Base-by-base conservation (phyloP, 2,329 filamentous ascomycete genomes). In the Alternaria panax region DNA sequence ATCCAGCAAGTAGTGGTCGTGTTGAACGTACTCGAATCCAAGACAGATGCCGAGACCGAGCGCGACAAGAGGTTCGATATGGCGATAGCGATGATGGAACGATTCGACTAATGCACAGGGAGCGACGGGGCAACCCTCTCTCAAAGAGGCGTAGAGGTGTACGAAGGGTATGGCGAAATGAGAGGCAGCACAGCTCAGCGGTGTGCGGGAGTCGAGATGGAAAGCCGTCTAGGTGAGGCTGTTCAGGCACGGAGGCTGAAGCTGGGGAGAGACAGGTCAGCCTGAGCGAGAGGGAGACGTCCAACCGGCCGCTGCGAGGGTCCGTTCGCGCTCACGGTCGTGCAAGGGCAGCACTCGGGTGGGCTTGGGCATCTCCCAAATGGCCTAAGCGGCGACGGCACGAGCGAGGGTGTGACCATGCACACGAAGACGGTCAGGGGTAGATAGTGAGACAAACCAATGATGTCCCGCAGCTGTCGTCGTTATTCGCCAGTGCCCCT, bases 141-240 rank as follows among this genome's bases (percentile, higher is more conserved):
- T 78, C 75, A 76, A 78, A 78, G 75, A 77, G 74, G 68, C 54
- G 57, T 40, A 50, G 24, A 42, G 46, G 51, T 51, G 55, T 60
- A 38, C 46, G 57, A 66, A 62, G 46, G 48, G 62, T 54, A 57
- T 51, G 64, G 53, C 57, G 51, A 68, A 76, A 75, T 52, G 75
- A 75, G 67, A 69, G 75, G 64, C 71, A 73, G 70, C 73, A 75
- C 74, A 70, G 73, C 74, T 56, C 71, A 70, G 73, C 74, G 65
- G 75, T 72, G 72, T 73, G 71, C 70, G 42, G 51, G 57, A 50
- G 57, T 43, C 38, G 54, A 62, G 52, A 61, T 51, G 40, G 43
- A 51, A 45, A 57, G 28, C 63, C 54, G 58, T 58, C 48, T 47
- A 52, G 68, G 60, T 72, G 71, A 75, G 69, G 69, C 72, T 73